Evolutionary conservation across 2,329 filamentous ascomycete species (phyloP), one percentile per base, ranked within the genome.

Genomic region (Penicillium sp.): DNA sequence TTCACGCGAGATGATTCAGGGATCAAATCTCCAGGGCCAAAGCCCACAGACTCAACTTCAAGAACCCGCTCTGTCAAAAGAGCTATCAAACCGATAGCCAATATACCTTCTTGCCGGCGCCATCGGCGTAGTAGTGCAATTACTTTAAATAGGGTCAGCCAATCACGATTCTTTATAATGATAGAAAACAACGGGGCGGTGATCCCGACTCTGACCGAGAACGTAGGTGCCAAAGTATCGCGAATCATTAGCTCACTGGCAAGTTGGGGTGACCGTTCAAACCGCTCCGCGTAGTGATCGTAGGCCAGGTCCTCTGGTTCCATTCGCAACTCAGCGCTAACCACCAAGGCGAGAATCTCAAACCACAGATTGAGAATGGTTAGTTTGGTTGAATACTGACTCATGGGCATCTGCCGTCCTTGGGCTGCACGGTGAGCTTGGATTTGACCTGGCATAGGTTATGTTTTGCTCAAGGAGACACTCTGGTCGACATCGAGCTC

Each of bases 111-210:
- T 31, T 58, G 45, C 11, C 47, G 43, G 13, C 36, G 45, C 47
- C 47, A 58, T 6, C 43, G 21, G n/a, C 31, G 46, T 13, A 60
- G n/a, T 21, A 52, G 42, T 21, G 29, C 27, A 36, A 43, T 36
- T 47, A 56, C 46, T 40, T 54, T 14, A n/a, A 27, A 40, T 4
- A 46, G 40, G 39, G 70, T 54, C 2, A 55, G 13, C 59, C 60
- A 61, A 52, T 73, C 65, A 24, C 67, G 66, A 55, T 69, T 72
- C 44, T 70, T 71, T 38, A 65, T 64, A 0, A 64, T 68, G 22
- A 67, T 62, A 49, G 69, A 65, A 60, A 69, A 72, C 9, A 73
- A 59, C 11, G 71, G 69, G 21, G 69, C 61, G 4, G 71, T 62
- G 16, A 72, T 51, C 5, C 68, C 70, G 16, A 66, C 60, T 16